These are phyloP conservation scores for Kluyveromyces wickerhamii DNA, from an alignment of 805 yeast genomes.

Conservation along the genomic window DNA sequence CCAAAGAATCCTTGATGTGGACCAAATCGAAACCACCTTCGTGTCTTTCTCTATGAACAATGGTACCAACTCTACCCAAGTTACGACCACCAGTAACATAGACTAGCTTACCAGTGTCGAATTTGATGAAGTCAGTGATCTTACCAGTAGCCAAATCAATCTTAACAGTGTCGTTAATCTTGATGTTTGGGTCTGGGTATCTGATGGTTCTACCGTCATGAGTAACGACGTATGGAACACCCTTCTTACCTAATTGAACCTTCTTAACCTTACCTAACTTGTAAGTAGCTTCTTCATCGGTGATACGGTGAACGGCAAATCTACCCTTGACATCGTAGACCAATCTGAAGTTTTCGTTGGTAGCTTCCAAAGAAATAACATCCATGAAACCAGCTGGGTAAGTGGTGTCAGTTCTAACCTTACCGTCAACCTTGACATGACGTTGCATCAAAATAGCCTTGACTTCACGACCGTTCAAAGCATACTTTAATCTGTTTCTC, in stretches of 20 bases:
- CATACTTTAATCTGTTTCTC: slow-evolving; percentile 98
- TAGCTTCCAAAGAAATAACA: slow-evolving; percentile 93
- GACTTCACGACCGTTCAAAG: slow-evolving; percentile 97
- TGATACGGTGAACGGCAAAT: slow-evolving; percentile 98
- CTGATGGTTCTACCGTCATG: slow-evolving; percentile 99
- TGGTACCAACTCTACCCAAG: slow-evolving; percentile 97
- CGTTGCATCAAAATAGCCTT: slow-evolving; percentile 97
- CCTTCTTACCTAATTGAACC: slow-evolving; percentile 97
- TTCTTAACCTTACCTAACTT: slow-evolving; percentile 97
- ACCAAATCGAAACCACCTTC: slow-evolving; percentile 98
- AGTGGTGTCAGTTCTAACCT: slow-evolving; percentile 98
- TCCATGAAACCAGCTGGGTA: slow-evolving; percentile 99
- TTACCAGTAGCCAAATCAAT: slow-evolving; percentile 94
- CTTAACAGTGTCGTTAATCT: slow-evolving; percentile 96
- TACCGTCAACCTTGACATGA: slow-evolving; percentile 97
- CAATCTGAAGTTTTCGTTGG: slow-evolving; percentile 99
- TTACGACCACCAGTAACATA: slow-evolving; percentile 98
- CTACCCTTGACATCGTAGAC: slow-evolving; percentile 98
- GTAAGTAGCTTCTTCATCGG: slow-evolving; percentile 97
- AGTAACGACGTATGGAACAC: slow-evolving; percentile 96
- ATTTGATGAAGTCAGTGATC: slow-evolving; percentile 80
- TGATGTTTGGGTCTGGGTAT: slow-evolving; percentile 97
- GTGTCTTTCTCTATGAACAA: slow-evolving; percentile 93
- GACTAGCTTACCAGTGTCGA: slow-evolving; percentile 86
- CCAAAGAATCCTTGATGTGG: slow-evolving; percentile 91